These are phyloP conservation scores for Cichorium intybus DNA, from an alignment of 140 eudicot species.

Conservation along the genomic window DNA sequence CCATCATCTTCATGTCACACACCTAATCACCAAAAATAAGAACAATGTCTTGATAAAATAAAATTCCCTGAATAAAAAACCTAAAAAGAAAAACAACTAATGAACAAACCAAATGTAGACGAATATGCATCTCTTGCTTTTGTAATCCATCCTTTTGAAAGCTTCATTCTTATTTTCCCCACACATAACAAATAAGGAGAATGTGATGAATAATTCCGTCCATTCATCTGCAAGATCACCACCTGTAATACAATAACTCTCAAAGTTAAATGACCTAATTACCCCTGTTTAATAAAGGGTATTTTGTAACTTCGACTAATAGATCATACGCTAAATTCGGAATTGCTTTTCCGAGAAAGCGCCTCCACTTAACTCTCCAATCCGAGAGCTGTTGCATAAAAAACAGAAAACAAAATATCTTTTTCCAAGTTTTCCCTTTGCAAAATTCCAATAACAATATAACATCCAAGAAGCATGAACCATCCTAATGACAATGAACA, in stretches of 20 bases:
- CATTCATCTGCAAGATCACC: slow-evolving; percentile 89
- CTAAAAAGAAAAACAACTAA: no score
- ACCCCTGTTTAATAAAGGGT: slow-evolving; percentile 1
- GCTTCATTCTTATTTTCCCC: slow-evolving; percentile 86
- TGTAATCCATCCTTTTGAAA: slow-evolving; percentile 91
- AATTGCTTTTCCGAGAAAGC: slow-evolving; percentile 59
- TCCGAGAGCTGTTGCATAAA: slow-evolving; percentile 59
- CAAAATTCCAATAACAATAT: no score
- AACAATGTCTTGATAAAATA: no score
- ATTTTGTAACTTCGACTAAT: neutral
- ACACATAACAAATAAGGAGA: slow-evolving; percentile 72
- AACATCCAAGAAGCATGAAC: no score
- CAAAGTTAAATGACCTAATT: neutral
- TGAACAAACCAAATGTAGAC: no score
- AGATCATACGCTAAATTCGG: slow-evolving; percentile 72
- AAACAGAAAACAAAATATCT: no score
- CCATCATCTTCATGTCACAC: no score
- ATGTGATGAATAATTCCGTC: slow-evolving; percentile 81
- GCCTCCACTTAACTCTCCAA: slow-evolving; percentile 66
- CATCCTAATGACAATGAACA: no score
- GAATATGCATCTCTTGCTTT: slow-evolving; percentile 88
- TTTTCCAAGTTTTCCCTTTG: no score
- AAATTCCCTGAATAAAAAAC: no score
- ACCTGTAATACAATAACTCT: slow-evolving; percentile 48
- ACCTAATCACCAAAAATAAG: no score